A percentile compares a stretch with the other conserved stretches of the same genome.
phyloP scores from a whole-genome alignment of 2,329 filamentous ascomycete genomes.

The Zalaria obscura region DNA sequence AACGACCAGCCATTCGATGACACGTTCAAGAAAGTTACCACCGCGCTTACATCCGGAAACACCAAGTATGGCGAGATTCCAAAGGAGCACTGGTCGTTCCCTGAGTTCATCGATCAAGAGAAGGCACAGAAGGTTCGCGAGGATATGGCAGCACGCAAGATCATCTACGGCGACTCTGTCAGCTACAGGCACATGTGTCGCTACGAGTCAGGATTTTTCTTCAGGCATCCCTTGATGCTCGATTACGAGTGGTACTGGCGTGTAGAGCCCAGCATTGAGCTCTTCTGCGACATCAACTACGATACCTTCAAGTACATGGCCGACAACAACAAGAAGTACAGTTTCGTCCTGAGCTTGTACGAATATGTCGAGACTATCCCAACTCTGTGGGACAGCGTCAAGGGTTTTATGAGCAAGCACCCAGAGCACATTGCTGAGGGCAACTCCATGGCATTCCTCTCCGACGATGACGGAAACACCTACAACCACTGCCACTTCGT shows the following conservation, averaged over 20 bases:
- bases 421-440: constrained; percentile 74
- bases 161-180: constrained; percentile 95
- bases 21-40: constrained; percentile 84
- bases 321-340: constrained; percentile 96
- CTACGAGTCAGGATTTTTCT: constrained; percentile 98
- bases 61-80: constrained; percentile 85
- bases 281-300: constrained; percentile 90
- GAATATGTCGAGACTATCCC: constrained; percentile 95
- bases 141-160: constrained; percentile 86
- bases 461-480: constrained; percentile 75
- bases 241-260: constrained; percentile 99
- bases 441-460: constrained; percentile 85
- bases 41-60: constrained; percentile 78
- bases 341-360: constrained; percentile 87
- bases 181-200: constrained; percentile 99
- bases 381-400: constrained; percentile 87
- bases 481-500: constrained; percentile 98
- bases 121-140: constrained; percentile 81
- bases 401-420: constrained; percentile 83
- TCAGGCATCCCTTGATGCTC: constrained; percentile 81
- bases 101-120: constrained; percentile 87
- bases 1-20: constrained; percentile 93
- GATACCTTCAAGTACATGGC: constrained; percentile 96
- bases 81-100: constrained; percentile 93
- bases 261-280: constrained; percentile 90